Evolutionary conservation across 139 green algal species (phyloP).

Genomic region (Diplosphaera chodatii): DNA sequence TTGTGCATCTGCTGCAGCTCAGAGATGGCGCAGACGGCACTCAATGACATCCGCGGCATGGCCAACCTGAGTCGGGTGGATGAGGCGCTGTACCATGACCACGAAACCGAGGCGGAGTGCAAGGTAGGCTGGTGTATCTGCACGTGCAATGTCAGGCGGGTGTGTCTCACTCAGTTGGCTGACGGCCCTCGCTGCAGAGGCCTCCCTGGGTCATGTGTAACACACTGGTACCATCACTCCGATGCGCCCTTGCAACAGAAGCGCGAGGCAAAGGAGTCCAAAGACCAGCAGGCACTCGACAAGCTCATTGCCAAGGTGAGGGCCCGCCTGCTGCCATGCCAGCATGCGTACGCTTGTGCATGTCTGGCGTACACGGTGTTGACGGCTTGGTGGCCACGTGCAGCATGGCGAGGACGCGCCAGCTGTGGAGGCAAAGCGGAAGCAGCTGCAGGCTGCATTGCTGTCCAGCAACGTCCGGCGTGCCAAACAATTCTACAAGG

Average conservation of each 20-base stretch:
- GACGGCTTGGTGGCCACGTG: too few species aligned
- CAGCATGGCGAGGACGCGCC: conserved; percentile 51
- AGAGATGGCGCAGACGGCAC: conserved; percentile 62
- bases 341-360: too few species aligned
- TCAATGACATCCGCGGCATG: conserved; percentile 81
- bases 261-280: conserved; percentile 71
- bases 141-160: too few species aligned
- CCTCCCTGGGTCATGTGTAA: too few species aligned
- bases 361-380: too few species aligned
- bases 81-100: conserved; percentile 87
- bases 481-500: conserved; percentile 68
- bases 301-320: conserved; percentile 63
- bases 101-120: conserved; percentile 65
- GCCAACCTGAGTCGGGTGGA: conserved; percentile 72
- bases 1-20: too few species aligned
- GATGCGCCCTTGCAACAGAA: too few species aligned
- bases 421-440: conserved; percentile 32
- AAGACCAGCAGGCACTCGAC: conserved; percentile 66
- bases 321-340: too few species aligned
- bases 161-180: too few species aligned
- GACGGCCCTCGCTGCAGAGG: too few species aligned
- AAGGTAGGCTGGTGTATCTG: too few species aligned
- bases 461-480: conserved; percentile 13
- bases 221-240: too few species aligned
- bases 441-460: conserved; percentile 36